Evolutionary conservation across 345 rosid species (phyloP), one percentile per base, ranked within the genome.

Genomic region (Eucalyptus sp.): DNA sequence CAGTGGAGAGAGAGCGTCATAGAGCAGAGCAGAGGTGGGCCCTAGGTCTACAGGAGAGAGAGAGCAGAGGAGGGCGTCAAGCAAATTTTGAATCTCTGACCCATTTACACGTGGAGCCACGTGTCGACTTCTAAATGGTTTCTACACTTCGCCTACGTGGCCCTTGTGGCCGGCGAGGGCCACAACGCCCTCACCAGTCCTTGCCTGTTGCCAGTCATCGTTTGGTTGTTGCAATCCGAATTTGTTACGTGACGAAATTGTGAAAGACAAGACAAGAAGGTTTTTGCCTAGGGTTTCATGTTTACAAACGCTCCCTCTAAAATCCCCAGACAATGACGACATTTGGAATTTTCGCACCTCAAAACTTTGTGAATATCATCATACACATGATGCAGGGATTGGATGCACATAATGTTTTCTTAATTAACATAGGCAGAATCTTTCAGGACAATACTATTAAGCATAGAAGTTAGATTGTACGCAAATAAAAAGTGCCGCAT

Each of bases 121-220:
- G 41, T 37, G 41, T 37, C 41, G 4, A 37, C 41, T 37, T 37
- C 41, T 37, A 37, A 37, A 37, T 37, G 41, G 4, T 37, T 37
- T 37, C 41, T 37, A 37, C 41, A 37, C 41, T 37, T 37, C 41
- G 4, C 41, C 41, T 37, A 37, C 41, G 41, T 37, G 41, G 41
- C 56, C 56, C 22, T 52, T 18, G 24, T 52, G 56, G 56, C 24
- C 0, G 0, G 0, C 2, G 24, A 52, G 56, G 24, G 56, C 56
- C 56, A 51, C 56, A 17, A 51, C 0, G 1, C 56, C 24, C 56
- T 52, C 10, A 0, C 56, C 10, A 52, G 2, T 4, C 24, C 56
- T 52, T 52, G 10, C 24, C 10, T 18, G 0, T 51, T 4, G 56
- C 10, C 4, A 52, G 0, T 52, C 56, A 52, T 52, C 0, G 2